Conservation (phyloP, 352 stramenopile species). For the Lagenidium sp. region DNA sequence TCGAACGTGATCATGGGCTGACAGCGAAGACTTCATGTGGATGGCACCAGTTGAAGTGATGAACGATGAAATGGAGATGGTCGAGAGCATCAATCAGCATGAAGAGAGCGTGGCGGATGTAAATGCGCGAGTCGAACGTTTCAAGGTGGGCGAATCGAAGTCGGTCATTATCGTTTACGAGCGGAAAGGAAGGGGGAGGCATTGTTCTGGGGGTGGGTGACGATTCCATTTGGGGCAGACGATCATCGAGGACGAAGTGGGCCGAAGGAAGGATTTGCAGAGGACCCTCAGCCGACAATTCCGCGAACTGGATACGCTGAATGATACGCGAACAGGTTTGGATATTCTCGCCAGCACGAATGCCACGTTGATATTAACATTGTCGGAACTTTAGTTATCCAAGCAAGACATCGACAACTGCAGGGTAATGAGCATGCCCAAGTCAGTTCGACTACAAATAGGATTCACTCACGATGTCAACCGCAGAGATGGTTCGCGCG, state of each 20-base stretch:
- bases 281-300: conserved; percentile 13
- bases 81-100: conserved; percentile 58
- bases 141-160: conserved; percentile 25
- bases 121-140: conserved; percentile 34
- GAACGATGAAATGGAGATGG: conserved; percentile 60
- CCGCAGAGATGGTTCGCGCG: background rate
- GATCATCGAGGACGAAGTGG: conserved; percentile 27
- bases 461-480: background rate
- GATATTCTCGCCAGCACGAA: background rate
- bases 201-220: no score
- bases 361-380: background rate
- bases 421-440: conserved; percentile 12
- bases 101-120: conserved; percentile 36
- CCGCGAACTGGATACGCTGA: conserved; percentile 24
- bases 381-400: conserved; percentile 17
- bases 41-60: conserved; percentile 79
- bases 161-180: background rate
- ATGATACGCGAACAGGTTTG: conserved; percentile 35
- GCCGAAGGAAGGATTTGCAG: conserved; percentile 27
- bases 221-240: no score
- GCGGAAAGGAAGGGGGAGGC: conserved; percentile 19
- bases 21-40: no score
- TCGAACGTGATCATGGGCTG: no score
- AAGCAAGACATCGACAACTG: conserved; percentile 31
- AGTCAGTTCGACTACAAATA: background rate